Conservation (phyloP, 257 asterid genomes). For the Primulina tabacum region DNA sequence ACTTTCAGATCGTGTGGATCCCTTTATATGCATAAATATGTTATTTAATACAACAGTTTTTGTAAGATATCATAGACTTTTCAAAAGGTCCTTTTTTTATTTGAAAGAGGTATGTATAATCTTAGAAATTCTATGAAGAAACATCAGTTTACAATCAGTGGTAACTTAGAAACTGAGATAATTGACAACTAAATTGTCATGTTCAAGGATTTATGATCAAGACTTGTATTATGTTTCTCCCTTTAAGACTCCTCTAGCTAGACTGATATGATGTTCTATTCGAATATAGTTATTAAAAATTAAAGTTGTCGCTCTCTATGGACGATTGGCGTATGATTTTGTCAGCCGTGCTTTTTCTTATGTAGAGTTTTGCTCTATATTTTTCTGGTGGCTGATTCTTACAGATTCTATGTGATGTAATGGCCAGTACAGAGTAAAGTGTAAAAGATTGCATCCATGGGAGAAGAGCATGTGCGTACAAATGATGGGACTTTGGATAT, state of each 20-base stretch:
- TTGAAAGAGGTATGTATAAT: neutral
- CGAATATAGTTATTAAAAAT: too few relatives aligned
- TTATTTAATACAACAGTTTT: too few relatives aligned
- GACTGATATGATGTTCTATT: neutral
- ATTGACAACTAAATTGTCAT: neutral
- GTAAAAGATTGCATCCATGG: constrained; percentile 25
- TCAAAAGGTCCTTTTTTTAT: neutral
- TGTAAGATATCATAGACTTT: neutral
- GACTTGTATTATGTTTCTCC: neutral
- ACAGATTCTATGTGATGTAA: neutral
- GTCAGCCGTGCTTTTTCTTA: neutral
- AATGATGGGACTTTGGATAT: constrained; percentile 61
- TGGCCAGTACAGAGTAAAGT: neutral
- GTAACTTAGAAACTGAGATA: too few relatives aligned
- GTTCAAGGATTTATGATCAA: neutral
- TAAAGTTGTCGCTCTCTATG: neutral
- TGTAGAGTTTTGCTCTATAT: neutral
- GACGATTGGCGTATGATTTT: neutral
- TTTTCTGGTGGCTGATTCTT: neutral
- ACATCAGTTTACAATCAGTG: too few relatives aligned
- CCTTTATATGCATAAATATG: neutral
- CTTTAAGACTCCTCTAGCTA: neutral
- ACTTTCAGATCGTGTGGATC: neutral
- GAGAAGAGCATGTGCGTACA: constrained; percentile 37
- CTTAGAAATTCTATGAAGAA: neutral